These are phyloP conservation scores for Lichtheimia ramosa DNA, from an alignment of 371 early-diverging fungal species.

Conservation along the genomic window DNA sequence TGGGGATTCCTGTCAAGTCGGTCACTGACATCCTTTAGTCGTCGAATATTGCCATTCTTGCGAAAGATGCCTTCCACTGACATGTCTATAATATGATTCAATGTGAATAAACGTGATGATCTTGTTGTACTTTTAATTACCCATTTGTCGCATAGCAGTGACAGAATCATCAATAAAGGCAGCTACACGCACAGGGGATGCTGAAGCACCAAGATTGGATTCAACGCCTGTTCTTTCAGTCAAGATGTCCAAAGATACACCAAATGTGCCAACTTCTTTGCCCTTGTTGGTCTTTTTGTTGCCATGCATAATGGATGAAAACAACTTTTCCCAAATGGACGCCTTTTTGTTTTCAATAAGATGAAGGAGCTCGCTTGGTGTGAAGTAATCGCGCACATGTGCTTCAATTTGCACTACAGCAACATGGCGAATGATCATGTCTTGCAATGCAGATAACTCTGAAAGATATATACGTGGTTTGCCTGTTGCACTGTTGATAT, in stretches of 20 bases:
- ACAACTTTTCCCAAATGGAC: slow-evolving; percentile 76
- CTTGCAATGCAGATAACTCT: slow-evolving; percentile 84
- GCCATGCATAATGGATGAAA: slow-evolving; percentile 58
- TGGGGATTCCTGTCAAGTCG: slow-evolving; percentile 77
- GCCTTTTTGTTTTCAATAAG: slow-evolving; percentile 71
- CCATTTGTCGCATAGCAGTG: slow-evolving; percentile 76
- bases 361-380: slow-evolving; percentile 67
- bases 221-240: slow-evolving; percentile 77
- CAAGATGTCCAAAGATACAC: slow-evolving; percentile 42
- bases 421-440: slow-evolving; percentile 83
- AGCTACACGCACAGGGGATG: slow-evolving; percentile 77
- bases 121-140: slow-evolving; percentile 6
- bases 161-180: slow-evolving; percentile 85
- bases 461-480: slow-evolving; percentile 58
- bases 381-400: slow-evolving; percentile 64
- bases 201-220: slow-evolving; percentile 77
- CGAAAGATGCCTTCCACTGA: slow-evolving; percentile 94
- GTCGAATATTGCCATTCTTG: slow-evolving; percentile 94
- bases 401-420: slow-evolving; percentile 80
- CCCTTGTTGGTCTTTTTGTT: slow-evolving; percentile 46
- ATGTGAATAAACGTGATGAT: not conserved
- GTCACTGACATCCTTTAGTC: slow-evolving; percentile 82
- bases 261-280: slow-evolving; percentile 63
- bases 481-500: slow-evolving; percentile 12
- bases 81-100: slow-evolving; percentile 61